Conservation (phyloP, 2,329 filamentous ascomycete genomes). For the Colletotrichum orchidophilum region DNA sequence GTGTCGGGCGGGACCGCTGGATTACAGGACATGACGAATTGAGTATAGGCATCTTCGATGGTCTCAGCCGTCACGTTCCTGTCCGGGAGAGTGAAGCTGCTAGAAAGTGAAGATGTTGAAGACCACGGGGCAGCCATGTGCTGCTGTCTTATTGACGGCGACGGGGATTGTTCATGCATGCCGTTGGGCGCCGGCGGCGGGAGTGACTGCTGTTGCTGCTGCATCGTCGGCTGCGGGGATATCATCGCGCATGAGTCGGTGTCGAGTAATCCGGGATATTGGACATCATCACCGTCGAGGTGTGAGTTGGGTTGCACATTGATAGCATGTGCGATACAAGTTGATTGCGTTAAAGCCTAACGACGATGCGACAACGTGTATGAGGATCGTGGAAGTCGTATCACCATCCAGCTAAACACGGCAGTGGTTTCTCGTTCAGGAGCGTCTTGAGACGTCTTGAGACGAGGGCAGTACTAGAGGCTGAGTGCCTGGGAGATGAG, state of each 20-base stretch:
- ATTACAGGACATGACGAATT: conserved; percentile 92
- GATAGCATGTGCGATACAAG: conserved; percentile 5
- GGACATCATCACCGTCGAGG: conserved; percentile 18
- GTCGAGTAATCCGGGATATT: background rate
- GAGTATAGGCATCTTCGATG: conserved; percentile 84
- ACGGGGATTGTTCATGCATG: conserved; percentile 22
- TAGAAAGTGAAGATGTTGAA: background rate
- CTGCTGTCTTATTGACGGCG: background rate
- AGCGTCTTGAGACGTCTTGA: background rate
- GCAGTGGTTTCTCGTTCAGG: too few relatives aligned
- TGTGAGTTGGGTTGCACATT: conserved; percentile 6
- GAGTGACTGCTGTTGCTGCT: conserved; percentile 12
- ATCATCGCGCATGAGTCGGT: conserved; percentile 24
- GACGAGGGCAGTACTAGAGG: background rate
- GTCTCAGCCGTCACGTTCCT: conserved; percentile 73
- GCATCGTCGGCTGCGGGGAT: conserved; percentile 13
- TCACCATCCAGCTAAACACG: background rate
- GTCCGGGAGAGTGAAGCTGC: conserved; percentile 63
- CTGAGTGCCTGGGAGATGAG: background rate
- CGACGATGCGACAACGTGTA: conserved; percentile 12
- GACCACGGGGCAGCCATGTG: background rate
- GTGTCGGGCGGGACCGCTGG: conserved; percentile 76
- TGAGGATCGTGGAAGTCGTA: background rate
- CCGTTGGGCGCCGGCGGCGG: background rate
- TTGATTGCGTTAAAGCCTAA: background rate